Conservation (phyloP, 495 filamentous ascomycete genomes). For the Baudoinia panamericana region DNA sequence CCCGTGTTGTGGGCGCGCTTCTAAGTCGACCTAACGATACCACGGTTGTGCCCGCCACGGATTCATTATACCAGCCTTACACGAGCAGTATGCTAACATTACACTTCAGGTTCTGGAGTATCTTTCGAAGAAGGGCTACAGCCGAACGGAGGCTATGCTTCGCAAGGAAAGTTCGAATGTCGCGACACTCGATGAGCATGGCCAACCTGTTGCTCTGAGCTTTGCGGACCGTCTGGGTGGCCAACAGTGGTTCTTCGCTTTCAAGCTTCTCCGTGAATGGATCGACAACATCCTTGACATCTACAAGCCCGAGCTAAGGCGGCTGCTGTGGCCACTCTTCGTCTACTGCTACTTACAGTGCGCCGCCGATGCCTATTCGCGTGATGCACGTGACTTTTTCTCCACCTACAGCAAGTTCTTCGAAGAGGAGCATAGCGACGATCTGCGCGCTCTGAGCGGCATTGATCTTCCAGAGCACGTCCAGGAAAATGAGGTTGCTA, state of each 20-base stretch:
- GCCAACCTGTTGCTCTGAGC: conserved; percentile 46
- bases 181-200: conserved; percentile 50
- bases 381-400: conserved; percentile 61
- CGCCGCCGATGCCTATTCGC: conserved; percentile 54
- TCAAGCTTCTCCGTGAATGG: conserved; percentile 59
- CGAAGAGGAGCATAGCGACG: conserved; percentile 59
- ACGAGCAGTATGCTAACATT: conserved; percentile 3
- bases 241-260: conserved; percentile 62
- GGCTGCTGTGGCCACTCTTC: conserved; percentile 83
- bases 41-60: too few species aligned
- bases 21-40: too few species aligned
- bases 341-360: conserved; percentile 83
- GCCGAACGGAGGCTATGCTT: conserved; percentile 81
- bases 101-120: conserved; percentile 76
- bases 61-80: too few species aligned
- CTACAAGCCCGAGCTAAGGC: conserved; percentile 86
- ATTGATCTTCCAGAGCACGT: conserved; percentile 68
- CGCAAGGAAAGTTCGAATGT: conserved; percentile 75
- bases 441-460: conserved; percentile 52
- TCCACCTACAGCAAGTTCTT: conserved; percentile 53
- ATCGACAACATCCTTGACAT: conserved; percentile 81
- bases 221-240: conserved; percentile 56
- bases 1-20: too few species aligned
- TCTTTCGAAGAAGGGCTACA: conserved; percentile 89
- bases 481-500: conserved; percentile 52